Percentiles rank a stretch among this genome's conserved stretches.
Evolutionary conservation across 768 basidiomycete genomes (phyloP).

Genomic region (Tulasnella sp.): DNA sequence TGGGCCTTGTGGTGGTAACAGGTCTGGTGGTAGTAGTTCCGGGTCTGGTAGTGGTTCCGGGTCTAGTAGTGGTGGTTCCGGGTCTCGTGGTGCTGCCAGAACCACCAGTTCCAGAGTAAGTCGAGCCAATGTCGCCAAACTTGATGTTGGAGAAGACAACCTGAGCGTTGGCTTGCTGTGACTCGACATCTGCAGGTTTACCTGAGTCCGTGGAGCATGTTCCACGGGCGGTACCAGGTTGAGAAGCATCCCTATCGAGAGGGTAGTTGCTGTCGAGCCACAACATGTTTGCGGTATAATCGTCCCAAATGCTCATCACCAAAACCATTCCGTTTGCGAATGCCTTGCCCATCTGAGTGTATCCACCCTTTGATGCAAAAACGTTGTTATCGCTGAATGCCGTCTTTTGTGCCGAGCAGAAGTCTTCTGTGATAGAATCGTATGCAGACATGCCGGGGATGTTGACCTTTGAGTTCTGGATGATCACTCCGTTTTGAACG

Average conservation of each 20-base stretch:
- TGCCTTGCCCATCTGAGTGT: constrained; percentile 27
- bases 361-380: constrained; percentile 33
- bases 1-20: neutral
- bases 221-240: constrained; percentile 13
- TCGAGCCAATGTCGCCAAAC: constrained; percentile 38
- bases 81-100: constrained; percentile 1
- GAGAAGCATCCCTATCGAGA: neutral
- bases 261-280: constrained; percentile 16
- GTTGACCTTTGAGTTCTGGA: constrained; percentile 38
- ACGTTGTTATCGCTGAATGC: constrained; percentile 34
- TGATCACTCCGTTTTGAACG: constrained; percentile 40
- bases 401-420: constrained; percentile 15
- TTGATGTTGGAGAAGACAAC: constrained; percentile 28
- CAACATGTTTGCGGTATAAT: constrained; percentile 39
- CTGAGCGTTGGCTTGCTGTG: constrained; percentile 1
- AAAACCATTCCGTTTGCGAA: constrained; percentile 36
- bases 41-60: constrained; percentile 3
- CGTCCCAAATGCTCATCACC: constrained; percentile 42
- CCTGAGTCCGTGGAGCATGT: constrained; percentile 15
- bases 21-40: neutral
- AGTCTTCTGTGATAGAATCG: constrained; percentile 15
- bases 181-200: constrained; percentile 11
- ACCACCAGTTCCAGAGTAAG: constrained; percentile 24
- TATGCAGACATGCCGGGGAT: constrained; percentile 31
- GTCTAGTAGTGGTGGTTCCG: neutral